These are phyloP conservation scores for Globisporangium rhizosaccharum DNA, from an alignment of 352 stramenopile genomes.

Conservation along the genomic window DNA sequence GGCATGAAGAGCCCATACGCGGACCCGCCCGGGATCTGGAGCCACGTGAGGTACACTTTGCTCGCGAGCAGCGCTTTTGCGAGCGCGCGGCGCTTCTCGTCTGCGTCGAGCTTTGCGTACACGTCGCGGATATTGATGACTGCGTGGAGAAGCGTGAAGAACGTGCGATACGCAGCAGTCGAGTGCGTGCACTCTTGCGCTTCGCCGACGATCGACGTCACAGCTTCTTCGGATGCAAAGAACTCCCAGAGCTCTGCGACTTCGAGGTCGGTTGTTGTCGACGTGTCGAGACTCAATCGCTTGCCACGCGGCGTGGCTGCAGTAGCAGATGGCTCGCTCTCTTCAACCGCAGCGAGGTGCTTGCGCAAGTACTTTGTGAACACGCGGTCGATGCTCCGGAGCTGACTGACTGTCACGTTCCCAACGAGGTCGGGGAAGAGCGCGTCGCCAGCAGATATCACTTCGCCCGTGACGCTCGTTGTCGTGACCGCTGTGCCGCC, in stretches of 20 bases:
- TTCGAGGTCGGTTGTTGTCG: constrained; percentile 7
- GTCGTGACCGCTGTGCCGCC: constrained; percentile 47
- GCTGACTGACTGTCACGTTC: constrained; percentile 29
- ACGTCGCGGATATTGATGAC: constrained; percentile 55
- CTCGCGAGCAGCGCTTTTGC: constrained; percentile 59
- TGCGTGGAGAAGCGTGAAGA: constrained; percentile 56
- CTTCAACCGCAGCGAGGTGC: constrained; percentile 18
- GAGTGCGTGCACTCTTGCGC: constrained; percentile 25
- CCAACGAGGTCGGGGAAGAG: constrained; percentile 27
- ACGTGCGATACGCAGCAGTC: constrained; percentile 50
- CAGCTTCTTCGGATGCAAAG: constrained; percentile 44
- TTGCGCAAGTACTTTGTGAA: constrained; percentile 50
- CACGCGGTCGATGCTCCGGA: constrained; percentile 46
- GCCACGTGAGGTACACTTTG: constrained; percentile 75
- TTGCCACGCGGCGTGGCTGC: background rate
- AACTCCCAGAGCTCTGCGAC: constrained; percentile 49
- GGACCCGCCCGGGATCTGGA: constrained; percentile 73
- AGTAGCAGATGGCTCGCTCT: background rate
- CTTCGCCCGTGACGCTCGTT: constrained; percentile 10
- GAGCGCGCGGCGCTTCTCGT: constrained; percentile 36
- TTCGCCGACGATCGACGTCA: constrained; percentile 27
- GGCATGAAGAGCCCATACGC: constrained; percentile 84
- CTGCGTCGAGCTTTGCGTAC: constrained; percentile 30
- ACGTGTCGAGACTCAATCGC: constrained; percentile 6
- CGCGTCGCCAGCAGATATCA: constrained; percentile 15